Base-by-base conservation (phyloP, 2,329 filamentous ascomycete genomes). In the Aspergillus texensis region DNA sequence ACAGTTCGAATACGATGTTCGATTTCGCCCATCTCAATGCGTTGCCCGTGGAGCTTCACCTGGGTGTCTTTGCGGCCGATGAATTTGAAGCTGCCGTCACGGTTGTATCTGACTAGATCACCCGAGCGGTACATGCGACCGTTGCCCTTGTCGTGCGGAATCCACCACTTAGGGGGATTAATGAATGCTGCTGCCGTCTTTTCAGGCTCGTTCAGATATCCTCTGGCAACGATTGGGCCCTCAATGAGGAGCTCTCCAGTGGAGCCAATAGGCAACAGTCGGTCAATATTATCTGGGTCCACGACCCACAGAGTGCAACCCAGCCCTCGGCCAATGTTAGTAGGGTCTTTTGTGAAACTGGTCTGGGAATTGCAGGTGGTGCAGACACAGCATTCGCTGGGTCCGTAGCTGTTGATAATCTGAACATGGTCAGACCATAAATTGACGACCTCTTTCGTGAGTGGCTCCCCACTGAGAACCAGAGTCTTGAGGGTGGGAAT, bases 61-160 rank as follows among this genome's bases (percentile, higher is more conserved):
- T 63, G 61, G 14, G 56, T 58, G 41, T 62, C 61, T 16, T 62
- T 62, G 6, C 60, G 48, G 6, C 61, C 61, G 2, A 48, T 30
- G 50, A 41, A 63, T 26, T 53, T 50, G 28, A 63, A 50, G 32
- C 62, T 68, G 3, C 73, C 72, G 46, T 72, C 67, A 5, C 58
- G 41, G 46, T 67, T 62, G 58, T 71, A 73, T n/a, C 64, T 62
- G 0, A 67, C 70, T n/a, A 77, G 63, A 60, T 77, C 74, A 3
- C 74, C 74, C 1, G 72, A 73, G 56, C 70, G 71, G 60, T 72
- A 73, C 50, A 72, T 56, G 30, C 48, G 67, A 14, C 45, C 54
- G 14, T 46, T 43, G 41, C 58, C 59, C 5, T 34, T n/a, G 4
- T 54, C 30, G 19, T 52, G 43, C 21, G 61, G n/a, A 5, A 36